phyloP scores from a whole-genome alignment of 2,329 filamentous ascomycete species.

The Diaporthe destruens region DNA sequence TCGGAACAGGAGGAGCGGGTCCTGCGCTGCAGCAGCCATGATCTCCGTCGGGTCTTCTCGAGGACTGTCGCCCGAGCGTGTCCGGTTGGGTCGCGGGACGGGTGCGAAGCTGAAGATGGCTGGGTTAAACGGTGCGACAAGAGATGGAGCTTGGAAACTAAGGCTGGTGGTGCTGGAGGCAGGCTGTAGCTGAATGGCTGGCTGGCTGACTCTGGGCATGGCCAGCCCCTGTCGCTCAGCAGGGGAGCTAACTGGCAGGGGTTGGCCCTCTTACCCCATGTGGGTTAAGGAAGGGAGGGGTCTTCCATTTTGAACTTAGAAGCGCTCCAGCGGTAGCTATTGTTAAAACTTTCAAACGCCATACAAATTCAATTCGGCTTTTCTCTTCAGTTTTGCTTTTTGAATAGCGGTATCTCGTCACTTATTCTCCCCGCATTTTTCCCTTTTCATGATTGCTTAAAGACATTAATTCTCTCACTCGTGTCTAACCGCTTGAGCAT shows the following conservation, averaged over 20 bases:
- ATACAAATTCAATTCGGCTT: neutral
- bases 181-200: constrained; percentile 17
- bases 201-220: neutral
- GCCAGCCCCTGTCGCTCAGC: neutral
- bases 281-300: too few relatives aligned
- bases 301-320: too few relatives aligned
- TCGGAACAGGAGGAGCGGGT: constrained; percentile 87
- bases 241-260: neutral
- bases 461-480: too few relatives aligned
- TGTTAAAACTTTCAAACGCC: neutral
- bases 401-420: neutral
- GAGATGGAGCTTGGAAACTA: neutral
- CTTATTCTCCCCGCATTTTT: neutral
- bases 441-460: too few relatives aligned
- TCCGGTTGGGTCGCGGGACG: constrained; percentile 1
- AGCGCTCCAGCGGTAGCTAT: too few relatives aligned
- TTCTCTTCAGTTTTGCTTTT: neutral
- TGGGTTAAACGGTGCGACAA: neutral
- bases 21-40: constrained; percentile 74
- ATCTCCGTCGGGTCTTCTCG: constrained; percentile 6
- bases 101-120: neutral
- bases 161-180: neutral
- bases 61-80: neutral
- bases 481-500: too few relatives aligned
- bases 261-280: neutral